Conservation (phyloP, 1,139 yeast genomes). For the Yamadazyma diddensiae region DNA sequence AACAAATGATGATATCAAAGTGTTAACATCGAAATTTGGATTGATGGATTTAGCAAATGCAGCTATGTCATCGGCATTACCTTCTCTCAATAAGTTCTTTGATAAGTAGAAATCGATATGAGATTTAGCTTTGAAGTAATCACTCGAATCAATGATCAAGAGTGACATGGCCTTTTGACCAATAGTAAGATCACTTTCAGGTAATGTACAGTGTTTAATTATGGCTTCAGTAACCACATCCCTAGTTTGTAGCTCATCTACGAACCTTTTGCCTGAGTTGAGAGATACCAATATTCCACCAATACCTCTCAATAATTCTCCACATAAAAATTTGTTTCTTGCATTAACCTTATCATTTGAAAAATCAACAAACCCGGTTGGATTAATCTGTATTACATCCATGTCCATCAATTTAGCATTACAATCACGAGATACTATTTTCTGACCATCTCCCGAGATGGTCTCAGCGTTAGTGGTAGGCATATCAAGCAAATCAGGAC, state of each 20-base stretch:
- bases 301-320: conserved; percentile 35
- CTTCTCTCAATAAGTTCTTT: conserved; percentile 26
- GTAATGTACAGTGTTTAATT: conserved; percentile 19
- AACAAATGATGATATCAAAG: conserved; percentile 13
- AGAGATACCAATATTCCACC: conserved; percentile 38
- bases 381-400: conserved; percentile 39
- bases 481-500: conserved; percentile 31
- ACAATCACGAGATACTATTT: conserved; percentile 29
- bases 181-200: conserved; percentile 9
- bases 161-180: conserved; percentile 20
- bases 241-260: conserved; percentile 35
- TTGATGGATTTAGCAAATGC: conserved; percentile 15
- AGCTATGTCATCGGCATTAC: conserved; percentile 21
- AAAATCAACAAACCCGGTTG: conserved; percentile 35
- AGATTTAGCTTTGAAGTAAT: conserved; percentile 23
- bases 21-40: conserved; percentile 11
- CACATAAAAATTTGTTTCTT: conserved; percentile 35
- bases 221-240: conserved; percentile 31
- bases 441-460: conserved; percentile 40
- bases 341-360: conserved; percentile 12
- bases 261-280: conserved; percentile 28
- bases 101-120: conserved; percentile 32
- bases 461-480: conserved; percentile 36
- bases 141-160: conserved; percentile 25
- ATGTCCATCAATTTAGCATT: conserved; percentile 32